Conservation (phyloP, 2,329 filamentous ascomycete genomes). For the Emergomyces pasteurianus region DNA sequence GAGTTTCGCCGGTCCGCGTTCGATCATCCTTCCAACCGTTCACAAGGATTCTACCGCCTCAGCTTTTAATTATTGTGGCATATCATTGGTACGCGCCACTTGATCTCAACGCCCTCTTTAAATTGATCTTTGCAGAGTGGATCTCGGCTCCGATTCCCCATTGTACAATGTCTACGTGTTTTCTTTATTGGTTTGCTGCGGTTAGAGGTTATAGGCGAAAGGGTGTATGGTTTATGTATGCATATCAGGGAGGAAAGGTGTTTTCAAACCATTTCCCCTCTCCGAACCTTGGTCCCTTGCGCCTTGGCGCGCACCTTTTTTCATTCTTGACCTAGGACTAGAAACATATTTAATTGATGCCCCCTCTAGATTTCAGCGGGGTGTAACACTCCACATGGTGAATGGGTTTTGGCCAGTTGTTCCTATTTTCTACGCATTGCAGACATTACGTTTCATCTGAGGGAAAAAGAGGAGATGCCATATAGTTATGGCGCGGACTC, state of each 20-base stretch:
- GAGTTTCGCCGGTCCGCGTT: neutral
- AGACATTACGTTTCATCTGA: neutral
- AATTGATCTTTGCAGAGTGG: neutral
- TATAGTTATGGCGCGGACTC: too few relatives aligned
- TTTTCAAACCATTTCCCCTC: neutral
- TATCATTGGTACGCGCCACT: neutral
- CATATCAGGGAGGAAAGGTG: neutral
- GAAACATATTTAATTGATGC: neutral
- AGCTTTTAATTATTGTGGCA: neutral
- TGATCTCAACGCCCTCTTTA: neutral
- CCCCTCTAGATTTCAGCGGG: neutral
- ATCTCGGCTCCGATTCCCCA: neutral
- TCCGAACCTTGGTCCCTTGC: neutral
- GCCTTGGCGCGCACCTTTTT: neutral
- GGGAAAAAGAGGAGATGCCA: neutral
- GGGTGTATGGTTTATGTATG: neutral
- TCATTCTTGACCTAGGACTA: neutral
- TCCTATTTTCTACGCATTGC: neutral
- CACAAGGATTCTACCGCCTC: neutral
- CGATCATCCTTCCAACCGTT: neutral
- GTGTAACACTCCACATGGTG: too few relatives aligned
- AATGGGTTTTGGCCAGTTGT: too few relatives aligned
- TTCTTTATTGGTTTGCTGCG: neutral
- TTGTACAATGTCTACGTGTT: neutral
- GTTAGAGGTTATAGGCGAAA: slow-evolving; percentile 2